Base-by-base conservation (phyloP, 2,329 filamentous ascomycete genomes). In the Diaporthe ilicicola region DNA sequence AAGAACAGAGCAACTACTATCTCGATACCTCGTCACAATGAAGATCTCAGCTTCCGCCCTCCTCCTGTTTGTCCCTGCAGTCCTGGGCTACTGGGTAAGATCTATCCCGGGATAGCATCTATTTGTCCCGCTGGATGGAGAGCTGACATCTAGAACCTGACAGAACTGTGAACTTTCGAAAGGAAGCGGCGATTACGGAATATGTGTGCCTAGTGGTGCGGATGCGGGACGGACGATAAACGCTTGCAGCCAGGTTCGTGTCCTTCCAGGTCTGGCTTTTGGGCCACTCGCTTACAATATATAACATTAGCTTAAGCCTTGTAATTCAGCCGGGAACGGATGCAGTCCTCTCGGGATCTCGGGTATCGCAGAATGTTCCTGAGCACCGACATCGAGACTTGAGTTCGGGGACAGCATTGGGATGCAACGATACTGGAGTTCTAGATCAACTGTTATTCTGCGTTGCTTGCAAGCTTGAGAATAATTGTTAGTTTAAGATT, bases 11-110 rank as follows among this genome's bases (percentile, higher is more conserved):
- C 12, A 56, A 39, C 6, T 39, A 24, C 9, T 4, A 24, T 39
- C 6, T 3, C 22, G 32, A 4, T 34, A 34, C 32, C 32, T 34
- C 9, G 32, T 9, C 34, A 56, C 15, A 0, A 56, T 56, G 54
- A 39, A 39, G 34, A n/a, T 56, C 10, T 56, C 54, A 4, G 39
- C 34, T 19, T 56, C 54, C 5, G 34, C 54, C 17, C 54, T 56
- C 6, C n/a, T 56, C 34, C 24, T 56, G 12, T 39, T 56, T 19
- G 34, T 39, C 12, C n/a, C 32, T 24, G 54, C 54, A 24, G 54
- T 42, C 13, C 8, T 56, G 6, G 54, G 54, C 54, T 56, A 56
- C 34, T 56, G 54, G 54, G 54, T 56, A 56, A 56, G 54, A 24
- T 24, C 9, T 9, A 24, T 24, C 7, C 4, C n/a, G 9, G 13